Conservation (phyloP, 176 grass and related monocot species). For the Phragmites australis region DNA sequence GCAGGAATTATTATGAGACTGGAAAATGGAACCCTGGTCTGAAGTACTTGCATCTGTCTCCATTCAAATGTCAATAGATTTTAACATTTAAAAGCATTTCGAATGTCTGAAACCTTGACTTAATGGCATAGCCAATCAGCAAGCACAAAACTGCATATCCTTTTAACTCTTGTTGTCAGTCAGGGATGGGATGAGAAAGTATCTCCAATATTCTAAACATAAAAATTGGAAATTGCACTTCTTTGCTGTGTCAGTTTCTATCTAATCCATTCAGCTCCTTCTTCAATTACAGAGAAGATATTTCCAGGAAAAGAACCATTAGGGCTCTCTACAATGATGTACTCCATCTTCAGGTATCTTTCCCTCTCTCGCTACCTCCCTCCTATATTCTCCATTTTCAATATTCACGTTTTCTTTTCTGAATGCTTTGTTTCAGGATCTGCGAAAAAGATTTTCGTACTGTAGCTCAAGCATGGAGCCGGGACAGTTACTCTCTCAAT, state of each 20-base stretch:
- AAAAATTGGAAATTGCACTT: neutral
- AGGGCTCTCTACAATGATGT: constrained; percentile 66
- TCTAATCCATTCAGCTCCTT: neutral
- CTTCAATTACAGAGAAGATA: constrained; percentile 55
- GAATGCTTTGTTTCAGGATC: constrained; percentile 37
- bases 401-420: constrained; percentile 12
- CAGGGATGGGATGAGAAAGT: constrained; percentile 16
- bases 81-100: neutral
- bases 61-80: constrained; percentile 8
- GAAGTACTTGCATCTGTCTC: neutral
- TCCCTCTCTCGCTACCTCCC: neutral
- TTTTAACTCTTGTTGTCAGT: constrained; percentile 15
- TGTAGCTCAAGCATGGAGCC: constrained; percentile 53
- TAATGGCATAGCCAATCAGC: neutral
- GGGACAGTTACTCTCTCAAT: constrained; percentile 26
- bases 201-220: neutral
- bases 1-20: neutral
- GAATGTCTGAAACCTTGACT: neutral
- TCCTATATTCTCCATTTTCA: neutral
- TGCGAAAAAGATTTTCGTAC: constrained; percentile 44
- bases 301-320: constrained; percentile 71
- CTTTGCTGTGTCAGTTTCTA: neutral
- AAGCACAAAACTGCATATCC: neutral
- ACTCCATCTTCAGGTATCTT: constrained; percentile 67
- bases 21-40: neutral